Base-by-base conservation (phyloP, 2,329 filamentous ascomycete species). In the Eurotiales sp. region DNA sequence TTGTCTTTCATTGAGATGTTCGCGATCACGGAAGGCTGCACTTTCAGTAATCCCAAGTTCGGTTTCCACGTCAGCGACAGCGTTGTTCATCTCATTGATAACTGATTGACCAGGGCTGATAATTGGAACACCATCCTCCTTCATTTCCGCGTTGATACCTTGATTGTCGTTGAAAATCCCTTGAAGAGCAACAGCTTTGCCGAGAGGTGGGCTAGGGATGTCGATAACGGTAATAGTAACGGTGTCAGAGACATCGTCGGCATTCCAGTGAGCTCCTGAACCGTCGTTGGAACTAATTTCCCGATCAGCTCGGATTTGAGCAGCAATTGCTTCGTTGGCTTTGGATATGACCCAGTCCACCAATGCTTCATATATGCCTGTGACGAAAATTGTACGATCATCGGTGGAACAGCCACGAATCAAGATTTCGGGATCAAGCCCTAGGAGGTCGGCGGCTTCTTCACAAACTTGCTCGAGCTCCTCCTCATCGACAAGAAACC, bases 131-230 rank as follows among this genome's bases (percentile, higher is more conserved):
- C 93, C 93, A 59, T 99, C 93, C 56, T 92, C 86, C 63, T 92
- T 95, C 91, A 99, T 97, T 74, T 99, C 93, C 0, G 87, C 81
- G 61, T 97, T 97, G 72, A 99, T 96, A 46, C 93, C 93, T 17
- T 86, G 77, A n/a, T 78, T 82, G 61, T 97, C 93, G 59, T 99
- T 92, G 61, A 99, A 99, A 30, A 97, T 83, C 12, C 88, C 89
- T 34, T 90, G 87, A 74, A 99, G 83, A 11, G 88, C 84, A n/a
- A 95, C 72, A 0, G 92, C 93, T 70, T 93, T 96, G 53, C 88
- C 90, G 0, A 99, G 77, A 1, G 81, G 78, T 25, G 88, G 84
- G 56, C 85, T 82, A 0, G 93, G 90, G 8, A 97, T 79, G 59
- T 97, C 93, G 5, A 99, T 75, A 8, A 99, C 78, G 0, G 90